A percentile compares a stretch with the other conserved stretches of the same genome.
These are phyloP conservation scores for Penicillium lividum DNA, from an alignment of 495 filamentous ascomycete species.

Conservation along the genomic window DNA sequence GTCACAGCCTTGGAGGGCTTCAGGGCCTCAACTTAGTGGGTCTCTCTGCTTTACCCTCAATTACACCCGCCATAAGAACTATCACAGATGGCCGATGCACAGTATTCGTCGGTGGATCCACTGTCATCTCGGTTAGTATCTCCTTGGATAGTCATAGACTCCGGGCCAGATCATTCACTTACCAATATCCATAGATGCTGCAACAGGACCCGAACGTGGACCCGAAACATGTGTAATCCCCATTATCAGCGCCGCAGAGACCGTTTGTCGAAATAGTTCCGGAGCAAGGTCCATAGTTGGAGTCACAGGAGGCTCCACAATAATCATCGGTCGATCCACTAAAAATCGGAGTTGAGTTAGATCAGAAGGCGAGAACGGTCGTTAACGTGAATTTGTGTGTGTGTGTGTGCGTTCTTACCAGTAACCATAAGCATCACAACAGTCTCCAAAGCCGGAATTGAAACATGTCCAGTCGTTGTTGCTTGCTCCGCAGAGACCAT, in stretches of 20 bases:
- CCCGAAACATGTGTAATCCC: constrained; percentile 5
- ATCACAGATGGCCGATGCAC: not conserved
- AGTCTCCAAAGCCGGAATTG: too few species aligned
- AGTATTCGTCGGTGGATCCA: not conserved
- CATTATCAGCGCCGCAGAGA: constrained; percentile 8
- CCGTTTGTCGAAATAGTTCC: constrained; percentile 6
- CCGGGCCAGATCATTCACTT: not conserved
- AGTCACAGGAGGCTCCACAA: not conserved
- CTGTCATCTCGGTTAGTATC: not conserved
- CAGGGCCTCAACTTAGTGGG: too few species aligned
- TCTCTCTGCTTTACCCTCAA: not conserved
- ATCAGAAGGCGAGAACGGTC: too few species aligned
- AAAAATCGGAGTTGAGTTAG: too few species aligned
- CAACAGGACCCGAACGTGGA: constrained; percentile 6
- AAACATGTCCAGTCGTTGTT: too few species aligned
- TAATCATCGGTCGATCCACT: not conserved
- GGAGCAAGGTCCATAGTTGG: not conserved
- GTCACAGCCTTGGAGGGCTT: not conserved
- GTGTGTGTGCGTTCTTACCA: too few species aligned
- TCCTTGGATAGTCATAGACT: not conserved
- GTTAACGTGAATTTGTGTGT: too few species aligned
- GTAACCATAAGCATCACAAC: too few species aligned
- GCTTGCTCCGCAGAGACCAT: too few species aligned
- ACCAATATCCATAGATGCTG: constrained; percentile 10
- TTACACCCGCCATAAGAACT: constrained; percentile 1